These are phyloP conservation scores for Saitozyma sp. DNA, from an alignment of 768 basidiomycete genomes.

Conservation along the genomic window DNA sequence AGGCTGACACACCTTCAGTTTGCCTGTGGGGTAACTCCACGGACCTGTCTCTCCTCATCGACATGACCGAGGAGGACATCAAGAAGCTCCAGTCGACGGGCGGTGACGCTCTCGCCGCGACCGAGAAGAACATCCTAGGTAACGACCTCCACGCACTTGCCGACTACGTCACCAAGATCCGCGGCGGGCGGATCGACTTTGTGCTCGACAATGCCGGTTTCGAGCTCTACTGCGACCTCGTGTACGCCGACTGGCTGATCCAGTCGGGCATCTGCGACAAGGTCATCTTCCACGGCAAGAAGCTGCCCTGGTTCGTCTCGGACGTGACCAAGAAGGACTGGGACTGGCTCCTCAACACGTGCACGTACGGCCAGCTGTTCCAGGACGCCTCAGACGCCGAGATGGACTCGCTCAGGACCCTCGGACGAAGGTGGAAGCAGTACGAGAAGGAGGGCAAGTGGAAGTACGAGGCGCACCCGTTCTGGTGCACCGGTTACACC, in stretches of 20 bases:
- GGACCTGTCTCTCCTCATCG: slow-evolving; percentile 88
- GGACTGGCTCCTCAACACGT: slow-evolving; percentile 65
- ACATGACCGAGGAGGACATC: slow-evolving; percentile 98
- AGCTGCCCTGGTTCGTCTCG: slow-evolving; percentile 81
- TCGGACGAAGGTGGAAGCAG: slow-evolving; percentile 90
- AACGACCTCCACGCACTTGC: slow-evolving; percentile 71
- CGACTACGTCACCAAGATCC: slow-evolving; percentile 57
- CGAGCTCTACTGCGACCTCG: slow-evolving; percentile 65
- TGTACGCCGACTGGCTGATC: slow-evolving; percentile 81
- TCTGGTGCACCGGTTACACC: slow-evolving; percentile 83
- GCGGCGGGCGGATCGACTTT: slow-evolving; percentile 74
- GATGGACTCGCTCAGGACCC: slow-evolving; percentile 71
- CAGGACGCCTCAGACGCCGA: slow-evolving; percentile 76
- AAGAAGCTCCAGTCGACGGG: slow-evolving; percentile 94
- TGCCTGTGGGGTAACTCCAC: slow-evolving; percentile 98
- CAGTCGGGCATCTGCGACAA: slow-evolving; percentile 82
- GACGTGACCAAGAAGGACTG: slow-evolving; percentile 93
- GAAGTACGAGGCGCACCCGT: slow-evolving; percentile 69
- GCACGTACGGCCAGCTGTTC: slow-evolving; percentile 75
- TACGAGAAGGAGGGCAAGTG: slow-evolving; percentile 90
- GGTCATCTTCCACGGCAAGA: slow-evolving; percentile 92
- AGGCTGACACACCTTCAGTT: slow-evolving; percentile 57
- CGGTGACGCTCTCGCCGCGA: slow-evolving; percentile 89
- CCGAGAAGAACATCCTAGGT: slow-evolving; percentile 93
- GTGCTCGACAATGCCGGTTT: slow-evolving; percentile 58